phyloP scores from a whole-genome alignment of 225 moss, liverwort and hornwort genomes.

The Sphagnum tenellum region DNA sequence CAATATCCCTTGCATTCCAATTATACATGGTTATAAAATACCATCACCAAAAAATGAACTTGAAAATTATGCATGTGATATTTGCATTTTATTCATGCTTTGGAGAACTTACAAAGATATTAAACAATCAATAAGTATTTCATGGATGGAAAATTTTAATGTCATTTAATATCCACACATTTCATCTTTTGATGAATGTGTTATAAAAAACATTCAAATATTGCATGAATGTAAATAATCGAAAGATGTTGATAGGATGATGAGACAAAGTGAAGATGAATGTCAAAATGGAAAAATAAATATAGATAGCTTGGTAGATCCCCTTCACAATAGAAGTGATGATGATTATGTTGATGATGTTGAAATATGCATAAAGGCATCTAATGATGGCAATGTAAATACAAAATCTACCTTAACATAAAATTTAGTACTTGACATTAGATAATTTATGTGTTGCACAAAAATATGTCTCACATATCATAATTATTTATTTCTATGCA shows the following conservation, averaged over 20 bases:
- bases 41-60: background rate
- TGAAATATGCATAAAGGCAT: background rate
- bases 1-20: background rate
- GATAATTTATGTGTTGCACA: background rate
- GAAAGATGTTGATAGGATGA: background rate
- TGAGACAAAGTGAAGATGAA: too few species aligned
- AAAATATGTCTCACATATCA: background rate
- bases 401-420: background rate
- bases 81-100: background rate
- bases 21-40: background rate
- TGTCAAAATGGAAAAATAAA: too few species aligned
- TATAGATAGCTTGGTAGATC: background rate
- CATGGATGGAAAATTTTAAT: background rate
- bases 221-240: background rate
- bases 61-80: background rate
- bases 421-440: background rate
- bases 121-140: background rate
- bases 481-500: background rate
- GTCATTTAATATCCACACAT: background rate
- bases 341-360: background rate
- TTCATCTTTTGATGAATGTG: background rate
- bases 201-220: background rate
- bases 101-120: background rate
- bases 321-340: background rate
- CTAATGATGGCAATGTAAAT: background rate